Percentiles rank a stretch among this genome's conserved stretches.
phyloP scores from a whole-genome alignment of 2,329 filamentous ascomycete genomes.

The Penicillium sp. region DNA sequence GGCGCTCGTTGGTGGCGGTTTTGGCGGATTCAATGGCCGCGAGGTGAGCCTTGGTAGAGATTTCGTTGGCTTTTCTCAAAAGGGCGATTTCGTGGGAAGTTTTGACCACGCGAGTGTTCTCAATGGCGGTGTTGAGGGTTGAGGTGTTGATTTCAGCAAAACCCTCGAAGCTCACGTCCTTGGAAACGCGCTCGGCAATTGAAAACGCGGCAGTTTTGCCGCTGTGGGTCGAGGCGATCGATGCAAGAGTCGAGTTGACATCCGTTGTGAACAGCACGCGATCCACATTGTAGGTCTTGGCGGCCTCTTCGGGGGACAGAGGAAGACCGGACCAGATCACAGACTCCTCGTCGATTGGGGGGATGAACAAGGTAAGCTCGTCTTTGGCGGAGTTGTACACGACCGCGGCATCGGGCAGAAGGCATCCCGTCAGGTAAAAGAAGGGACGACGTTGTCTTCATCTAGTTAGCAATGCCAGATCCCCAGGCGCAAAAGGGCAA shows the following conservation, averaged over 20 bases:
- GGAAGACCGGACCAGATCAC: slow-evolving; percentile 95
- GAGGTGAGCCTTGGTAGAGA: slow-evolving; percentile 76
- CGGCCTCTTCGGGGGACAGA: slow-evolving; percentile 72
- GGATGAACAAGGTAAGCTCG: slow-evolving; percentile 84
- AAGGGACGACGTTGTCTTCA: slow-evolving; percentile 83
- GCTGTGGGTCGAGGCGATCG: slow-evolving; percentile 37
- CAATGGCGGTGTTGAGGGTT: slow-evolving; percentile 69
- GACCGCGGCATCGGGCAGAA: slow-evolving; percentile 76
- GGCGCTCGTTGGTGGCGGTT: slow-evolving; percentile 71
- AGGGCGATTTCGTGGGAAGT: slow-evolving; percentile 81
- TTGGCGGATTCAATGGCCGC: slow-evolving; percentile 67
- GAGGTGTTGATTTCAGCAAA: slow-evolving; percentile 66
- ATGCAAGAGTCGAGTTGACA: slow-evolving; percentile 71
- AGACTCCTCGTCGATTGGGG: slow-evolving; percentile 78
- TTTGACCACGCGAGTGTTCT: slow-evolving; percentile 79
- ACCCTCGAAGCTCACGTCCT: slow-evolving; percentile 68
- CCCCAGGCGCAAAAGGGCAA: no score
- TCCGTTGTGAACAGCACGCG: slow-evolving; percentile 71
- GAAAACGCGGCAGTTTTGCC: slow-evolving; percentile 65
- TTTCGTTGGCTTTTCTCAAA: slow-evolving; percentile 76
- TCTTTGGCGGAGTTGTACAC: slow-evolving; percentile 76
- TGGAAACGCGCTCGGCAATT: slow-evolving; percentile 75
- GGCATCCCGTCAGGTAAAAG: slow-evolving; percentile 89
- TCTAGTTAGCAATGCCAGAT: not conserved
- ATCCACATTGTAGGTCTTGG: slow-evolving; percentile 78